Percentiles rank a stretch among this genome's conserved stretches.
These are phyloP conservation scores for Candida fluviatilis DNA, from an alignment of 805 yeast genomes.

Conservation along the genomic window DNA sequence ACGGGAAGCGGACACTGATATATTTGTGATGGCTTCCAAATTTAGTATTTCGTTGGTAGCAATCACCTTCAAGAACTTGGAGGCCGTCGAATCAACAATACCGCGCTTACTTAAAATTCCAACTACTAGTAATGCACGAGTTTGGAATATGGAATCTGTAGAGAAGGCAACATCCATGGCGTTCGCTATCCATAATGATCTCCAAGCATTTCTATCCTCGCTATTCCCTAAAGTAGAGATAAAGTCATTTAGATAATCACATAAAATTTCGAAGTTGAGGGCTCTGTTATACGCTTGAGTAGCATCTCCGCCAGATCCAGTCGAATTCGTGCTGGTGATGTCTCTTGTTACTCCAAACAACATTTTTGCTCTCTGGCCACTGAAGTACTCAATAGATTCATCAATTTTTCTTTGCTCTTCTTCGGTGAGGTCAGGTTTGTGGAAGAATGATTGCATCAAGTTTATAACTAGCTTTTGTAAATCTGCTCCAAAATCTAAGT, in stretches of 20 bases:
- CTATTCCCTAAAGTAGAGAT: conserved; percentile 45
- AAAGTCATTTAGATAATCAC: conserved; percentile 50
- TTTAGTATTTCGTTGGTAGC: conserved; percentile 17
- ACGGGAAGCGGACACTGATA: conserved; percentile 43
- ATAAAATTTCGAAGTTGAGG: conserved; percentile 53
- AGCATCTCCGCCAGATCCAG: conserved; percentile 23
- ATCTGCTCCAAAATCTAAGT: conserved; percentile 53
- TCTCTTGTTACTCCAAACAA: conserved; percentile 65
- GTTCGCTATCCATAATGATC: conserved; percentile 60
- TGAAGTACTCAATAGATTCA: conserved; percentile 42
- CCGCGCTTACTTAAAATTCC: conserved; percentile 67
- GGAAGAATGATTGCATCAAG: conserved; percentile 63
- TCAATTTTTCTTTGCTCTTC: conserved; percentile 39
- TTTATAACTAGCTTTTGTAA: conserved; percentile 62
- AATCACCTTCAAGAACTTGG: conserved; percentile 25
- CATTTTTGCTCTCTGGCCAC: conserved; percentile 64
- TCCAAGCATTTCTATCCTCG: conserved; percentile 51
- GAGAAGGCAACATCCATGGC: conserved; percentile 61
- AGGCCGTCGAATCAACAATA: conserved; percentile 50
- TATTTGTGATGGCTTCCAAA: conserved; percentile 32
- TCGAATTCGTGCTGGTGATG: conserved; percentile 34
- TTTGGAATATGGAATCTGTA: conserved; percentile 55
- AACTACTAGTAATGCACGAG: conserved; percentile 62
- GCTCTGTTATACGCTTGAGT: conserved; percentile 37
- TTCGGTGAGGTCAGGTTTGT: conserved; percentile 47